Conservation (phyloP, 805 yeast genomes). For the Clavispora phyllophila region DNA sequence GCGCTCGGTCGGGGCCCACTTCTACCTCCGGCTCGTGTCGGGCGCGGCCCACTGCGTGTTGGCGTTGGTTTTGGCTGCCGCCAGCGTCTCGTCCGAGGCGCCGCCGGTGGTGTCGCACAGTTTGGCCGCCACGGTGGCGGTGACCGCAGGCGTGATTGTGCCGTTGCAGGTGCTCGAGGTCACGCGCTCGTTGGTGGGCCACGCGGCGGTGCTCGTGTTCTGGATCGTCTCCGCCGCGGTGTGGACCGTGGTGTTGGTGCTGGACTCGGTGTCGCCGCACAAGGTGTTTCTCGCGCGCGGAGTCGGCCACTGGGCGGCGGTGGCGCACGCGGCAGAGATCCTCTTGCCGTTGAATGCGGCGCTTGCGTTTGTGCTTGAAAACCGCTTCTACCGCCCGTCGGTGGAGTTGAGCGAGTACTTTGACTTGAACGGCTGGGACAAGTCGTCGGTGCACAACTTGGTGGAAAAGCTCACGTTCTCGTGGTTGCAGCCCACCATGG, state of each 20-base stretch:
- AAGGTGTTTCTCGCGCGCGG: slow-evolving; percentile 10
- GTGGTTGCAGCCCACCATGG: slow-evolving; percentile 25
- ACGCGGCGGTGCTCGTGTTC: slow-evolving; percentile 19
- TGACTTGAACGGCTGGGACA: slow-evolving; percentile 23
- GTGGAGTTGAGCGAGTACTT: slow-evolving; percentile 18
- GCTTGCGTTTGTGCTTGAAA: slow-evolving; percentile 15
- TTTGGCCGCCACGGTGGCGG: slow-evolving; percentile 7
- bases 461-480: slow-evolving; percentile 19
- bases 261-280: slow-evolving; percentile 19
- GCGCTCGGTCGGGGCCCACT: slow-evolving; percentile 12
- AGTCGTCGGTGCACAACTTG: slow-evolving; percentile 17
- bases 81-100: not conserved
- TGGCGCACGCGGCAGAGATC: slow-evolving; percentile 13
- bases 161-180: slow-evolving; percentile 23
- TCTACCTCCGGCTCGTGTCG: slow-evolving; percentile 7
- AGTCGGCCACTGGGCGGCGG: slow-evolving; percentile 5
- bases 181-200: slow-evolving; percentile 18
- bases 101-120: slow-evolving; percentile 2
- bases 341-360: slow-evolving; percentile 9
- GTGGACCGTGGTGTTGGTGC: slow-evolving; percentile 9
- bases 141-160: slow-evolving; percentile 10
- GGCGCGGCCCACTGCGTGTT: not conserved
- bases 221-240: slow-evolving; percentile 16
- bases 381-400: slow-evolving; percentile 17
- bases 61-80: not conserved